phyloP scores from a whole-genome alignment of 2,329 filamentous ascomycete species.

The Colletotrichum endophyticum region DNA sequence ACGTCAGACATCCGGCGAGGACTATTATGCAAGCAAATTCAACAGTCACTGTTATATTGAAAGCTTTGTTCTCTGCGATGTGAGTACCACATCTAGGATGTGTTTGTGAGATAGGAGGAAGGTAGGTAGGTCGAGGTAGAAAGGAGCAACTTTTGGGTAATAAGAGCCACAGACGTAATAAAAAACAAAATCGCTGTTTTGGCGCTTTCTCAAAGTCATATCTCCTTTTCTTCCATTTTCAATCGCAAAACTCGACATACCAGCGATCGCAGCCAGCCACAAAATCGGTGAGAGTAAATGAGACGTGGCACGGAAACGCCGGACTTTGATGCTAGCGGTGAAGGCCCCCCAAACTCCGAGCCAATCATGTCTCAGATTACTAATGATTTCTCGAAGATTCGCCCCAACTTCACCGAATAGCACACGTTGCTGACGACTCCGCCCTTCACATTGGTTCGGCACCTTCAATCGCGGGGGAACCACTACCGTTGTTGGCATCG shows the following conservation, averaged over 20 bases:
- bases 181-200: neutral
- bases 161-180: neutral
- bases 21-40: neutral
- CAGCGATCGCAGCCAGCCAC: neutral
- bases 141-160: neutral
- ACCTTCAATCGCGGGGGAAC: neutral
- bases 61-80: neutral
- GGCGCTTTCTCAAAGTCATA: rapidly evolving
- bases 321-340: neutral
- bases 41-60: neutral
- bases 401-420: neutral
- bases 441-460: neutral
- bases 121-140: neutral
- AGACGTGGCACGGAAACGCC: neutral
- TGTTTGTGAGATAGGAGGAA: neutral
- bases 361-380: slow-evolving; percentile 4
- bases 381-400: slow-evolving; percentile 18
- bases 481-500: neutral
- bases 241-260: neutral
- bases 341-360: neutral
- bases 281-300: neutral
- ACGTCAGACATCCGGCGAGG: neutral
- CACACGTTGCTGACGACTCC: neutral
- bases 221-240: neutral
- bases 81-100: neutral